Conservation (phyloP, 2,329 filamentous ascomycete genomes). For the Chaetomiaceae sp. region DNA sequence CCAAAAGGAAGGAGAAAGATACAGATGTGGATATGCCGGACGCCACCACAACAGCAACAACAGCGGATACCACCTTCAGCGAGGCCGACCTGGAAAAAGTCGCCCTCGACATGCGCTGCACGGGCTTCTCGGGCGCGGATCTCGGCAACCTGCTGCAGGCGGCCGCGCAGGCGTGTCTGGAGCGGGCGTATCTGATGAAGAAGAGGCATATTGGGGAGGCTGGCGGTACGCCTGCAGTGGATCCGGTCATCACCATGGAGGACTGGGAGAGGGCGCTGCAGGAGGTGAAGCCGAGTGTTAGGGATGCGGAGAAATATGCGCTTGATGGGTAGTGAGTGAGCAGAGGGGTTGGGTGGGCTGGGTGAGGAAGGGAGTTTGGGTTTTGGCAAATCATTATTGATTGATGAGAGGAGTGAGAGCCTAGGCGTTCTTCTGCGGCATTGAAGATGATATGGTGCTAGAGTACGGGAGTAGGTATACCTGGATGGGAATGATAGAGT, state of each 20-base stretch:
- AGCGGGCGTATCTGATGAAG: constrained; percentile 26
- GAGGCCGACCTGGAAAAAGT: constrained; percentile 55
- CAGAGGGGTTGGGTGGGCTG: not conserved
- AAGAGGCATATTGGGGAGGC: not conserved
- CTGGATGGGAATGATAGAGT: too few relatives aligned
- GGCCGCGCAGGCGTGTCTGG: constrained; percentile 37
- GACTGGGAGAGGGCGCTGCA: constrained; percentile 53
- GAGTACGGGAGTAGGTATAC: too few relatives aligned
- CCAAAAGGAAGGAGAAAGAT: constrained; percentile 15
- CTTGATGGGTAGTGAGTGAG: constrained; percentile 1
- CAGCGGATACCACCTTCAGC: constrained; percentile 32
- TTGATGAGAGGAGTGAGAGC: too few relatives aligned
- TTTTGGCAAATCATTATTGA: too few relatives aligned
- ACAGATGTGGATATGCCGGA: constrained; percentile 21
- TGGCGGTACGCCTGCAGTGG: constrained; percentile 23
- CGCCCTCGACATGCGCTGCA: constrained; percentile 63
- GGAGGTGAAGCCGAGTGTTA: constrained; percentile 48
- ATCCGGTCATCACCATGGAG: constrained; percentile 33
- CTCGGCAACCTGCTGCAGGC: constrained; percentile 48
- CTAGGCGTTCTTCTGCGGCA: too few relatives aligned
- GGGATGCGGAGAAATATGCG: constrained; percentile 39
- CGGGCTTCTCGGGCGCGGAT: constrained; percentile 70
- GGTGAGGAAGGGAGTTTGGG: too few relatives aligned
- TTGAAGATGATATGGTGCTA: too few relatives aligned
- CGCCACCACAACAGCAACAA: constrained; percentile 2